Evolutionary conservation across 176 grass and related monocot species (phyloP), one percentile per base, ranked within the genome.

Genomic region (Musa schizocarpa): DNA sequence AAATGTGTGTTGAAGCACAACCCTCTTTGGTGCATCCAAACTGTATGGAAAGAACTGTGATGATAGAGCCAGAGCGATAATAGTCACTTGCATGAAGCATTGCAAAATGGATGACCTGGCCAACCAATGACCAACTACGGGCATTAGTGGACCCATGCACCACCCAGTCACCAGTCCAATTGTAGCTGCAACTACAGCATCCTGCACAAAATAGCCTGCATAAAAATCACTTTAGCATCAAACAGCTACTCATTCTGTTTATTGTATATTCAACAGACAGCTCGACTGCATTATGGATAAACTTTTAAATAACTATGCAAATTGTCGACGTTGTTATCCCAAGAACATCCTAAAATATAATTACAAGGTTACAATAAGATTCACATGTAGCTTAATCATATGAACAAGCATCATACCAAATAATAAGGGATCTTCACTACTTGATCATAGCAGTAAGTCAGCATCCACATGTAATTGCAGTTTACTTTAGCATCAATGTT

Each of bases 11-110:
- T 98, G 94, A 80, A 98, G 74, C 62, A 98, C 82, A 55, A 98
- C 78, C 81, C 94, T 87, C 78, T 98, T 98, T 27, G 94, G 94
- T 74, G 94, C 94, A 73, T 81, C 70, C 54, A 59, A 84, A 82
- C 88, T 98, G 77, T 98, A 98, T 79, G 94, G 94, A 85, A 98
- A 98, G 34, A 98, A 70, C 77, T 98, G 94, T 23, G 94, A 98
- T 21, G 90, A 92, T 63, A 98, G 71, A 74, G 94, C 94, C 81
- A 93, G 69, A 81, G 81, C 83, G 63, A 98, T 53, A 57, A 98
- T 84, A 29, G 88, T 88, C 79, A 98, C 79, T 86, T 98, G 90
- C 74, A 93, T 54, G 24, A 93, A 76, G 52, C 61, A 85, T 65
- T 91, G 80, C 34, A 98, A 52, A 82, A 93, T 82, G 25, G 84